These are phyloP conservation scores for Stachybotrys chlorohalonatus DNA, from an alignment of 2,329 filamentous ascomycete genomes.

Conservation along the genomic window DNA sequence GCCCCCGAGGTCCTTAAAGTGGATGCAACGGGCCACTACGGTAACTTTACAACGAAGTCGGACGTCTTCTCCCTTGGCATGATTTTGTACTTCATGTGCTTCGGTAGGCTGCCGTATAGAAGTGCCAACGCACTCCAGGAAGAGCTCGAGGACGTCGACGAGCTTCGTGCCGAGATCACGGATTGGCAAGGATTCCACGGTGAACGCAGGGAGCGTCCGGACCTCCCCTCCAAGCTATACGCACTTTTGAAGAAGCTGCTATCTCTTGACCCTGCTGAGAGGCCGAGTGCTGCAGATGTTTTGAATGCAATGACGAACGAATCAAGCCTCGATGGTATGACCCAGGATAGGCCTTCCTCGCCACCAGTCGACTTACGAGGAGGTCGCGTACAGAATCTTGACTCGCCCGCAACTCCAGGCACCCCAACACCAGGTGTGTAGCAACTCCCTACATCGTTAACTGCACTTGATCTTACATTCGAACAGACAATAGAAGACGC, in stretches of 20 bases:
- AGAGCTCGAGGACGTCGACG: conserved; percentile 84
- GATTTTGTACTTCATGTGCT: conserved; percentile 98
- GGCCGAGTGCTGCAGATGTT: conserved; percentile 82
- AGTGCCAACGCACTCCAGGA: conserved; percentile 81
- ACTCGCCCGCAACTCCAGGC: conserved; percentile 40
- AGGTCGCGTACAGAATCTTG: conserved; percentile 44
- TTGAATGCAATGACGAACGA: conserved; percentile 67
- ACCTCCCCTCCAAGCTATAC: conserved; percentile 81
- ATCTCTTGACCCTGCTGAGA: conserved; percentile 63
- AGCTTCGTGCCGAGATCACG: conserved; percentile 75
- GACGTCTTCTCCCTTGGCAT: conserved; percentile 98
- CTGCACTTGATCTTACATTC: conserved; percentile 19
- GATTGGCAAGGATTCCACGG: conserved; percentile 82
- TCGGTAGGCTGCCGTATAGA: conserved; percentile 75
- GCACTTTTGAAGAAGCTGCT: conserved; percentile 73
- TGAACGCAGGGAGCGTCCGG: conserved; percentile 63
- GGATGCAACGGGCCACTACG: conserved; percentile 61
- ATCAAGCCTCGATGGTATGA: conserved; percentile 35
- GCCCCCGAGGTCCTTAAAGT: conserved; percentile 82
- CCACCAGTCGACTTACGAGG: conserved; percentile 31
- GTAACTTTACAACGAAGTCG: conserved; percentile 93
- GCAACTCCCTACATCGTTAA: conserved; percentile 4
- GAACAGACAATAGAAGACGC: conserved; percentile 18
- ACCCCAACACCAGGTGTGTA: conserved; percentile 37
- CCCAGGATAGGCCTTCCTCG: conserved; percentile 22